Percentiles rank a stretch among this genome's conserved stretches.
Conservation (phyloP, 2,329 filamentous ascomycete species). For the Furcasterigmium furcatum region DNA sequence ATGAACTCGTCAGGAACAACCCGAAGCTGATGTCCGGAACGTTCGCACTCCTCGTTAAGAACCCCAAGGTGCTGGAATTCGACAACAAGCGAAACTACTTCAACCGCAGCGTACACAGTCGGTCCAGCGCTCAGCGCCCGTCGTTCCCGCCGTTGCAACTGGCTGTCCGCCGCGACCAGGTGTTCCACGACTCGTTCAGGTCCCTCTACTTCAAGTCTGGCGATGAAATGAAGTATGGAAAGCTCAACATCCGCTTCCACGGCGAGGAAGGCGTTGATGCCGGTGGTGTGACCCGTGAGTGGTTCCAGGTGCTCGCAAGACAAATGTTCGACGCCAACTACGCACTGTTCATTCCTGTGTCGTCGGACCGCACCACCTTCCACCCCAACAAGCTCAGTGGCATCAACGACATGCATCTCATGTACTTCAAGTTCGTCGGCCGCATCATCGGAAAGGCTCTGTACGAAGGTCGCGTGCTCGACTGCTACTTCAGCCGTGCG, state of each 20-base stretch:
- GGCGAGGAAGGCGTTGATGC: conserved; percentile 97
- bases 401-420: conserved; percentile 91
- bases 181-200: conserved; percentile 98
- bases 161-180: conserved; percentile 85
- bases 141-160: conserved; percentile 74
- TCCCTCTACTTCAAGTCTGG: conserved; percentile 96
- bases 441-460: conserved; percentile 97
- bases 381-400: conserved; percentile 93
- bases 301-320: conserved; percentile 95
- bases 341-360: conserved; percentile 92
- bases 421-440: conserved; percentile 99
- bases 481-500: conserved; percentile 98
- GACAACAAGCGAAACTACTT: conserved; percentile 99
- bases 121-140: conserved; percentile 66
- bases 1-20: conserved; percentile 94
- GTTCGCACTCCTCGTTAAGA: conserved; percentile 93
- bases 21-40: conserved; percentile 98
- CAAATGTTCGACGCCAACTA: conserved; percentile 99
- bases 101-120: conserved; percentile 80
- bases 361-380: conserved; percentile 96
- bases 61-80: conserved; percentile 97
- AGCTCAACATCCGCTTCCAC: conserved; percentile 95
- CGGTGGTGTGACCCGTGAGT: conserved; percentile 94
- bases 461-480: conserved; percentile 91
- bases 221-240: conserved; percentile 98